Conservation (phyloP, 805 yeast species). For the Candida arabinofermentans region DNA sequence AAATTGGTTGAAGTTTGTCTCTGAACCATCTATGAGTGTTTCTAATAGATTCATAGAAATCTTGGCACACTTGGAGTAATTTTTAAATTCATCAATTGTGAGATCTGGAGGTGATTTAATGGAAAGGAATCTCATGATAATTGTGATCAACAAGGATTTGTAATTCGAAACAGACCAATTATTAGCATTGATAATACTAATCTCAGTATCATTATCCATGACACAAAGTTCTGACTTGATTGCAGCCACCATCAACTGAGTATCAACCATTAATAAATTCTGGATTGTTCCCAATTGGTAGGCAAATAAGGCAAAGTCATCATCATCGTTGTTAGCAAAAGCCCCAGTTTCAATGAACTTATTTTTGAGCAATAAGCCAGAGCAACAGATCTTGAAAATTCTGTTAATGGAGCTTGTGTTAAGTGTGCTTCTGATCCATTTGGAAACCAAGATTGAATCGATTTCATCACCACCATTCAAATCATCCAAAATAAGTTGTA, state of each 20-base stretch:
- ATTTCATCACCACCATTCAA: constrained; percentile 41
- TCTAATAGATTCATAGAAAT: constrained; percentile 43
- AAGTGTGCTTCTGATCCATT: constrained; percentile 45
- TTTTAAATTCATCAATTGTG: constrained; percentile 10
- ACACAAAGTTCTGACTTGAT: constrained; percentile 59
- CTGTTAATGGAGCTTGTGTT: constrained; percentile 55
- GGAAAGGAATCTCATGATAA: constrained; percentile 44
- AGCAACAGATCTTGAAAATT: constrained; percentile 52
- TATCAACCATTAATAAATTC: constrained; percentile 47
- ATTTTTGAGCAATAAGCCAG: constrained; percentile 47
- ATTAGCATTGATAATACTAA: constrained; percentile 38
- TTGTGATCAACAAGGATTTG: constrained; percentile 48
- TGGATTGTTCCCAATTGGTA: constrained; percentile 56
- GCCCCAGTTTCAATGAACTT: constrained; percentile 23
- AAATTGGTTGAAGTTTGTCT: constrained; percentile 42
- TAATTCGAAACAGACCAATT: constrained; percentile 57
- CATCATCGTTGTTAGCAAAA: constrained; percentile 34
- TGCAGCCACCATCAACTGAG: constrained; percentile 38
- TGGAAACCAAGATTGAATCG: constrained; percentile 37
- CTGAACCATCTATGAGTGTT: constrained; percentile 53
- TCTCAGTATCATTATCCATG: constrained; percentile 41
- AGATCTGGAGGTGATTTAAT: constrained; percentile 18
- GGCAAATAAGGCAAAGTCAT: constrained; percentile 60
- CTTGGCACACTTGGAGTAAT: constrained; percentile 37
- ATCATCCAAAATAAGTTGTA: constrained; percentile 66